These are phyloP conservation scores for Inga leiocalycina DNA, from an alignment of 306 rosid genomes.

Conservation along the genomic window DNA sequence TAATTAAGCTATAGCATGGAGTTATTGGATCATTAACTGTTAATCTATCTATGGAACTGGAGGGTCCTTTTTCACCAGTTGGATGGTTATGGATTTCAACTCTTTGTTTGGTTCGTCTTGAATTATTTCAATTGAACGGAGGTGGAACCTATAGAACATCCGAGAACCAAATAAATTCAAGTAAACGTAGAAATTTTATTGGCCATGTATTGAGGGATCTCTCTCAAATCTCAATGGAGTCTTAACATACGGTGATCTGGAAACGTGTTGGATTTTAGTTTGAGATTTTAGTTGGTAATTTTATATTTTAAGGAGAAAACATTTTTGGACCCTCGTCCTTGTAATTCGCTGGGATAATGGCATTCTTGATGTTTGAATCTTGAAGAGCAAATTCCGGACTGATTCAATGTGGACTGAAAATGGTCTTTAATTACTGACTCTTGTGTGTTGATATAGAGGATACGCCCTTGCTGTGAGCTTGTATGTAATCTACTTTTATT, in stretches of 20 bases:
- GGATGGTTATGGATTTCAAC: background rate
- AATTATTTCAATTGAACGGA: background rate
- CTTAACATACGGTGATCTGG: background rate
- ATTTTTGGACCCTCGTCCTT: background rate
- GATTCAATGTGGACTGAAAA: background rate
- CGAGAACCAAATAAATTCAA: background rate
- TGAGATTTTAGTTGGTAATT: background rate
- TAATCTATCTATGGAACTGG: background rate
- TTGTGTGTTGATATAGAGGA: background rate
- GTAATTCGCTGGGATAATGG: background rate
- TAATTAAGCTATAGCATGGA: background rate
- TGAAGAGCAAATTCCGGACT: no score
- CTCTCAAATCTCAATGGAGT: background rate
- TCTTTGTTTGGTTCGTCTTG: background rate
- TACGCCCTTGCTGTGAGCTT: background rate
- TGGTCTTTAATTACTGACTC: background rate
- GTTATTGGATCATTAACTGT: background rate
- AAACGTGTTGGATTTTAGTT: background rate
- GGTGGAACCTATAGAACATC: background rate
- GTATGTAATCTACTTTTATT: conserved; percentile 2
- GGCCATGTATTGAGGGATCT: background rate
- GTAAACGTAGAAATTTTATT: background rate
- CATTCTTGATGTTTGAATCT: background rate
- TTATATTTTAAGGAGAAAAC: background rate
- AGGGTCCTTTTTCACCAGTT: background rate